Conservation (phyloP, 2,329 filamentous ascomycete genomes). For the Celoporthe dispersa region DNA sequence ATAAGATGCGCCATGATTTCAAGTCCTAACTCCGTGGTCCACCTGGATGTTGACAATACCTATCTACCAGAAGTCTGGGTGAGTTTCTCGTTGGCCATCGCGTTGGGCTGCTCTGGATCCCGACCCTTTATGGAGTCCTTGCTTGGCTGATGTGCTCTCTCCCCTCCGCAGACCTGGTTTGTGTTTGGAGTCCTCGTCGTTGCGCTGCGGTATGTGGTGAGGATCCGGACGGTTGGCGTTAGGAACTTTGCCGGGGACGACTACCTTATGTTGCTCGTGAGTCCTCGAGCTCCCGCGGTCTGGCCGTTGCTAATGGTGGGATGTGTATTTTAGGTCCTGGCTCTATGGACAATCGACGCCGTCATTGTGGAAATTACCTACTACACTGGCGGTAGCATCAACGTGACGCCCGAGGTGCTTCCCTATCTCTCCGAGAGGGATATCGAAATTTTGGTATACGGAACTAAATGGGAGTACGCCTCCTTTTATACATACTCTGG, state of each 20-base stretch:
- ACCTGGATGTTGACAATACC: slow-evolving; percentile 33
- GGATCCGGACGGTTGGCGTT: slow-evolving; percentile 26
- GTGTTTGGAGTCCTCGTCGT: slow-evolving; percentile 21
- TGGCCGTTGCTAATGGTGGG: neutral
- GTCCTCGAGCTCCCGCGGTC: neutral
- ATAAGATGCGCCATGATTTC: slow-evolving; percentile 12
- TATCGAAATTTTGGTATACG: slow-evolving; percentile 31
- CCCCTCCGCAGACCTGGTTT: slow-evolving; percentile 15
- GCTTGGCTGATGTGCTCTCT: neutral
- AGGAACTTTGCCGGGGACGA: slow-evolving; percentile 24
- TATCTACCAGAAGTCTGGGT: slow-evolving; percentile 30
- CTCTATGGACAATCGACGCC: slow-evolving; percentile 33
- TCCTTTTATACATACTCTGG: slow-evolving; percentile 37
- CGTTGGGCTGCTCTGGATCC: no score
- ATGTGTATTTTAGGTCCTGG: slow-evolving; percentile 30
- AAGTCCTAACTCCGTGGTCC: slow-evolving; percentile 32
- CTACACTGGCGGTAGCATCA: slow-evolving; percentile 33
- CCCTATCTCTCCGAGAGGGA: slow-evolving; percentile 32
- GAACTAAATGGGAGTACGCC: slow-evolving; percentile 34
- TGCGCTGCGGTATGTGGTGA: slow-evolving; percentile 16
- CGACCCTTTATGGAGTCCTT: neutral
- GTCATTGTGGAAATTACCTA: slow-evolving; percentile 35
- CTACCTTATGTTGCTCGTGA: slow-evolving; percentile 22
- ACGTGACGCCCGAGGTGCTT: slow-evolving; percentile 31
- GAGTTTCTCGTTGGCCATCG: neutral